Evolutionary conservation across 768 basidiomycete species (phyloP), one percentile per base, ranked within the genome.

Genomic region (Termitomyces heimii): DNA sequence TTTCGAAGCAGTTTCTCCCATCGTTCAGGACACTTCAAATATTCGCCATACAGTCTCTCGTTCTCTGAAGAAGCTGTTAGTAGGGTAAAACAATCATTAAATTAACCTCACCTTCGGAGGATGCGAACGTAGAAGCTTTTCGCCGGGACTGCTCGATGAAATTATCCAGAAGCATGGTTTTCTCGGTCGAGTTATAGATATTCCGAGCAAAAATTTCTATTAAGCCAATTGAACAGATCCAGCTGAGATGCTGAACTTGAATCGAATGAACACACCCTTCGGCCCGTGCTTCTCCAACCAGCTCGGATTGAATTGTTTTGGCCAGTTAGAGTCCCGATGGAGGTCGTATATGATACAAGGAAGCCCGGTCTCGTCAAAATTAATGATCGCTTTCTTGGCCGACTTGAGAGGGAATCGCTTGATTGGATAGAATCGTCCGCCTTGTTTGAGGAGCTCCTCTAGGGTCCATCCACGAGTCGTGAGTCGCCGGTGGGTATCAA

Each of bases 11-110:
- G 89, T 4, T 81, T 56, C n/a, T 74, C 73, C 89, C 89, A 94
- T 63, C 70, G 64, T 35, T 64, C 24, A 0, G 91, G 92, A 66
- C 89, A 92, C 10, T 79, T 75, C 0, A 80, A 77, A 64, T 93
- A 91, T 65, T 93, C 92, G 22, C 88, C 89, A 63, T 93, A 93
- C 13, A 84, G 72, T 24, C 87, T 74, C 65, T 83, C 80, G 12
- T 66, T 64, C 61, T 87, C 86, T 89, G 62, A 13, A 18, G 53
- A 56, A 20, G 53, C 56, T 31, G n/a, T 37, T 57, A 20, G 13
- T 18, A 43, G 51, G 42, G 39, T n/a, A 22, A 34, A 22, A 8
- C 40, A 22, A 40, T 51, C 43, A 46, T 48, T 9, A 4, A 31
- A 31, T 31, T 9, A 24, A 69, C 8, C 14, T 56, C 63, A 79